A percentile compares a stretch with the other conserved stretches of the same genome.
Evolutionary conservation across 1,284 basidiomycete species (phyloP).

Genomic region (Cutaneotrichosporon cutaneum): DNA sequence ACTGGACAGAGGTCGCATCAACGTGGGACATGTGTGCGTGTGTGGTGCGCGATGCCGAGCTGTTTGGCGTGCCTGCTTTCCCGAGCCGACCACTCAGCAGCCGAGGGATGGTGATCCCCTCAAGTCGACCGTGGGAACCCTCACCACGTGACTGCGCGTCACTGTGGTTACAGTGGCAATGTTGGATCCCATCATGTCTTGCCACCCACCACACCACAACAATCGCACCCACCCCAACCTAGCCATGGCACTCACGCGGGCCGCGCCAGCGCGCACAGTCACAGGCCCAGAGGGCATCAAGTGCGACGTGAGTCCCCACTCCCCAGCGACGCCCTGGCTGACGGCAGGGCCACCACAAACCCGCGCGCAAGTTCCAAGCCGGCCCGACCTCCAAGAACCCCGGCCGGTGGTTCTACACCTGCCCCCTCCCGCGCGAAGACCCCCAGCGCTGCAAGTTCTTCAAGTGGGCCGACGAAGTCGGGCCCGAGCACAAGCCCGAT

Average conservation of each 20-base stretch:
- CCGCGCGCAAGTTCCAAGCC: constrained; percentile 19
- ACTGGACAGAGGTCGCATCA: no score
- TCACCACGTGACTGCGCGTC: neutral
- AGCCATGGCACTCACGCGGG: constrained; percentile 6
- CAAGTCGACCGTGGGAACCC: neutral
- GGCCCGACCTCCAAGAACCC: constrained; percentile 40
- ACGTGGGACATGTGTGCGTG: no score
- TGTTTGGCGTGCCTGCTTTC: neutral
- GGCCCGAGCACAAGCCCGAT: neutral
- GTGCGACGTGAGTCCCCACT: constrained; percentile 10
- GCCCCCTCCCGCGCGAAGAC: constrained; percentile 37
- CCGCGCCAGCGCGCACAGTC: constrained; percentile 7
- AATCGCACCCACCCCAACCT: neutral
- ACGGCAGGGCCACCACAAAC: constrained; percentile 10
- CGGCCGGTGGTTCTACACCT: constrained; percentile 47
- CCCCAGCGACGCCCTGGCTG: neutral
- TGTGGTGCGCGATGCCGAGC: neutral
- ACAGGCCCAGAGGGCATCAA: constrained; percentile 1
- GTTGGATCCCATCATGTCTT: neutral
- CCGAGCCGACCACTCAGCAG: neutral
- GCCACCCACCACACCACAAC: neutral
- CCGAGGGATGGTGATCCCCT: neutral
- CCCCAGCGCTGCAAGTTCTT: constrained; percentile 46
- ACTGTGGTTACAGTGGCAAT: neutral
- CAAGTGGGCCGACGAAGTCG: constrained; percentile 47